Evolutionary conservation across 176 grass and related monocot genomes (phyloP).

Genomic region (Thalia dealbata): DNA sequence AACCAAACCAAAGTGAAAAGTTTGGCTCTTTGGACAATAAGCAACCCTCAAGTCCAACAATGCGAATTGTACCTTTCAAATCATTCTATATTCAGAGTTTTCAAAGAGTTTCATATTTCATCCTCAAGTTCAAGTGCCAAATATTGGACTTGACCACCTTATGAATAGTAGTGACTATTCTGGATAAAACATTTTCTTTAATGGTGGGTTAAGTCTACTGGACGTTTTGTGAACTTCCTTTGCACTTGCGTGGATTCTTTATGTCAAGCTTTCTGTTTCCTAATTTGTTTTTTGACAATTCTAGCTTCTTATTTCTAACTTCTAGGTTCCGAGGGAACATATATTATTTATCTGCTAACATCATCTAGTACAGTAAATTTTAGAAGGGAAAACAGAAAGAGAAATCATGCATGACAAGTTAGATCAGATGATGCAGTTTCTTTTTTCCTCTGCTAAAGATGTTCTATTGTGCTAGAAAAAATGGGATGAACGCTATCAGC

Average conservation of each 20-base stretch:
- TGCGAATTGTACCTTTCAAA: too few species aligned
- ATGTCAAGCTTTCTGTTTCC: neutral
- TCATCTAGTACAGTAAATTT: too few species aligned
- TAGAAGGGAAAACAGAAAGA: neutral
- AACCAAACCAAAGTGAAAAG: too few species aligned
- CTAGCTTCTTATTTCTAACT: neutral
- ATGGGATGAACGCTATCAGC: conserved; percentile 26
- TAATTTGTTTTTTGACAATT: neutral
- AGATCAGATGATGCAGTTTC: conserved; percentile 12
- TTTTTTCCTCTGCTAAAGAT: conserved; percentile 1
- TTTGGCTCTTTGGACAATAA: too few species aligned
- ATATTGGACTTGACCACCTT: too few species aligned
- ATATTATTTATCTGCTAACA: too few species aligned
- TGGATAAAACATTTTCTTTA: neutral
- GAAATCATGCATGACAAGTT: neutral
- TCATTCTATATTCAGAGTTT: too few species aligned
- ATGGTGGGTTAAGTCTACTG: neutral
- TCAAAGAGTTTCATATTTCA: too few species aligned
- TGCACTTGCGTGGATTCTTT: neutral
- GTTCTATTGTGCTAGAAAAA: conserved; percentile 37
- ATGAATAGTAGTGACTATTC: neutral
- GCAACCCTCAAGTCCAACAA: too few species aligned
- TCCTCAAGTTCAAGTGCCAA: too few species aligned
- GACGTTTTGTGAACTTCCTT: neutral
- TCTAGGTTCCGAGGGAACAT: too few species aligned